Percentiles rank a stretch among this genome's conserved stretches.
phyloP scores from a whole-genome alignment of 495 filamentous ascomycete species.

The Penicillium malachiteum region DNA sequence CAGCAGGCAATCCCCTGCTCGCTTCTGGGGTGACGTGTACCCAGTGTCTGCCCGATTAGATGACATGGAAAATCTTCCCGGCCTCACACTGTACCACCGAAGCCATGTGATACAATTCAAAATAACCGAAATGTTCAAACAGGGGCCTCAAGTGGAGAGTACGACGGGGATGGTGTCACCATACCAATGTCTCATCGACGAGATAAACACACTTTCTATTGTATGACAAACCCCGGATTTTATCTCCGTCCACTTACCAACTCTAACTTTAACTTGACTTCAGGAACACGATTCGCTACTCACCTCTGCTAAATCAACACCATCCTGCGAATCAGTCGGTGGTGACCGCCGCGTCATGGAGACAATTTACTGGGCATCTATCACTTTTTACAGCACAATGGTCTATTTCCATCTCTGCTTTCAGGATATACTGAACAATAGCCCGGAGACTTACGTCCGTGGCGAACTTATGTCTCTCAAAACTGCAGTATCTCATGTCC shows the following conservation, averaged over 20 bases:
- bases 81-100: constrained; percentile 28
- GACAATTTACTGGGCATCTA: constrained; percentile 33
- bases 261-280: not conserved
- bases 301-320: constrained; percentile 15
- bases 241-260: not conserved
- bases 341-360: constrained; percentile 29
- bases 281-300: constrained; percentile 33
- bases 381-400: constrained; percentile 32
- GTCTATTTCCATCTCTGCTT: constrained; percentile 32
- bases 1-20: constrained; percentile 31
- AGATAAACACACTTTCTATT: constrained; percentile 22
- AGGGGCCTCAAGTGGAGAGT: not conserved
- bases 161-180: constrained; percentile 1
- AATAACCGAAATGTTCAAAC: constrained; percentile 28
- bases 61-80: constrained; percentile 34
- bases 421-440: constrained; percentile 13
- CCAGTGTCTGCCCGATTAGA: constrained; percentile 32
- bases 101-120: constrained; percentile 32
- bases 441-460: not conserved
- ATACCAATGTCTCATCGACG: constrained; percentile 18
- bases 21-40: constrained; percentile 35
- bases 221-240: constrained; percentile 10
- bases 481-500: constrained; percentile 24
- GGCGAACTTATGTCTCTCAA: constrained; percentile 17
- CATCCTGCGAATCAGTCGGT: constrained; percentile 23